A percentile compares a stretch with the other conserved stretches of the same genome.
Conservation (phyloP, 169 alveolate species). For the Cryptosporidium sp. region DNA sequence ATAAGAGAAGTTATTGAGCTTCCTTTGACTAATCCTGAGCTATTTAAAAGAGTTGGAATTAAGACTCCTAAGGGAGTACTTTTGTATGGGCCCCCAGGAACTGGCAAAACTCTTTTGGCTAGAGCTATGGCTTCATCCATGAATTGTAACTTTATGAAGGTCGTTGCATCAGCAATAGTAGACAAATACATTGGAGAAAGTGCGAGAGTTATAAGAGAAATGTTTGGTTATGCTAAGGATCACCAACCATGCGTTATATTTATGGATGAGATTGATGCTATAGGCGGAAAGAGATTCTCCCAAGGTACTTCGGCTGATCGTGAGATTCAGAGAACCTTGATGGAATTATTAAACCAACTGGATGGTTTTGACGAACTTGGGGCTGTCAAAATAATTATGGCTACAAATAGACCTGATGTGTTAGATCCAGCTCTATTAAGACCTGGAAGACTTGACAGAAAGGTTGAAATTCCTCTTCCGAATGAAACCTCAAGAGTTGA, state of each 20-base stretch:
- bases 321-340: constrained; percentile 98
- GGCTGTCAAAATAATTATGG: constrained; percentile 99
- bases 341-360: constrained; percentile 95
- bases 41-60: constrained; percentile 97
- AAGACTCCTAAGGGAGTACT: constrained; percentile 99
- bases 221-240: constrained; percentile 98
- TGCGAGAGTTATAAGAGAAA: constrained; percentile 98
- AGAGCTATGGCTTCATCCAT: constrained; percentile 99
- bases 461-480: constrained; percentile 99
- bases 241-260: constrained; percentile 99
- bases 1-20: constrained; percentile 98
- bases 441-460: constrained; percentile 99
- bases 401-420: constrained; percentile 99
- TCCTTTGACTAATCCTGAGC: constrained; percentile 98
- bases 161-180: constrained; percentile 99
- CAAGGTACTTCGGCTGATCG: constrained; percentile 99
- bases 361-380: constrained; percentile 99
- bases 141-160: constrained; percentile 97
- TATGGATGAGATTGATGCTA: constrained; percentile 99
- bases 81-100: constrained; percentile 99
- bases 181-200: constrained; percentile 99
- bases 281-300: constrained; percentile 97
- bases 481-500: constrained; percentile 96
- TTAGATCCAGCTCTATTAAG: constrained; percentile 99
- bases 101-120: constrained; percentile 99